phyloP scores from a whole-genome alignment of 306 rosid species.

The Coriaria nepalensis region DNA sequence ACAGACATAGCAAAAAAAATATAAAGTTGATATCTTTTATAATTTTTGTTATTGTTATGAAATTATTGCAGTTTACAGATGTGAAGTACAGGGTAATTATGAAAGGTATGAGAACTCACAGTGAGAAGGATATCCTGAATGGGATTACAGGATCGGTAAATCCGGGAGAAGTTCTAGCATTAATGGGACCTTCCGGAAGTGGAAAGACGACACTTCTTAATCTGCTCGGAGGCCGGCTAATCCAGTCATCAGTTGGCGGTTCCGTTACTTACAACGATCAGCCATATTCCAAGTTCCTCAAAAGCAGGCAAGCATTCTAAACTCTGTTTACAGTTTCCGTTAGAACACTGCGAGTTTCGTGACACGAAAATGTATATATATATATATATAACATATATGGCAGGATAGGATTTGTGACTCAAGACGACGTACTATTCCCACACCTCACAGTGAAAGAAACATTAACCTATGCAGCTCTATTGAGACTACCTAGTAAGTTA shows the following conservation, averaged over 20 bases:
- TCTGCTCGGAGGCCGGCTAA: constrained; percentile 71
- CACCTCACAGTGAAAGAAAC: constrained; percentile 82
- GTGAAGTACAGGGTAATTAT: constrained; percentile 65
- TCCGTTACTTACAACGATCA: constrained; percentile 69
- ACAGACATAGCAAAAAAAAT: too few species aligned
- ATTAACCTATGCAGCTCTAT: constrained; percentile 59
- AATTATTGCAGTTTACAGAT: constrained; percentile 59
- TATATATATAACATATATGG: not conserved
- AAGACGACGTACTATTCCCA: constrained; percentile 86
- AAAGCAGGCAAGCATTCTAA: constrained; percentile 37
- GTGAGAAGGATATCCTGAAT: constrained; percentile 65
- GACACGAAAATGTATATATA: too few species aligned
- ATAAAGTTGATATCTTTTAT: too few species aligned
- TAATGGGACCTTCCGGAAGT: constrained; percentile 99
- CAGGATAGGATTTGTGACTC: constrained; percentile 94
- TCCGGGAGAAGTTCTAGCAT: constrained; percentile 91
- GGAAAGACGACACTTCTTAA: constrained; percentile 82
- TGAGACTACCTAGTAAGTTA: constrained; percentile 50
- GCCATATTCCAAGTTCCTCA: constrained; percentile 67
- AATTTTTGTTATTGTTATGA: too few species aligned
- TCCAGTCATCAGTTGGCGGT: constrained; percentile 38
- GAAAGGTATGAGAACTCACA: constrained; percentile 52
- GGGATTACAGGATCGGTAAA: constrained; percentile 73
- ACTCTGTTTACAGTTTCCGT: too few species aligned
- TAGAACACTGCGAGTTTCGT: too few species aligned